A percentile compares a stretch with the other conserved stretches of the same genome.
phyloP scores from a whole-genome alignment of 805 yeast species.

The Candida michaelii region DNA sequence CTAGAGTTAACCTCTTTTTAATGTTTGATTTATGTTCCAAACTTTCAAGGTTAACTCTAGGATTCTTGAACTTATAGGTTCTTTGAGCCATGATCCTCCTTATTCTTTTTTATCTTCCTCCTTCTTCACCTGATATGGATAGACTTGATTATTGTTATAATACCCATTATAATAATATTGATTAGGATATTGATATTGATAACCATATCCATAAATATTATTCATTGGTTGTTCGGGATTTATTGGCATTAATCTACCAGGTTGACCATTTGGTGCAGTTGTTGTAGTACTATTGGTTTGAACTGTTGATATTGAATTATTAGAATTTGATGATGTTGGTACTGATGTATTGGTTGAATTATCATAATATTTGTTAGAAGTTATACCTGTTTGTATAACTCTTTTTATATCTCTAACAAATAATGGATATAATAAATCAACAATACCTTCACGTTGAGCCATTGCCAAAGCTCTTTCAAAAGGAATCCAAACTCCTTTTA shows the following conservation, averaged over 20 bases:
- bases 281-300: background rate
- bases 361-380: slow-evolving; percentile 27
- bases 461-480: slow-evolving; percentile 78
- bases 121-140: slow-evolving; percentile 13
- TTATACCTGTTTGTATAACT: slow-evolving; percentile 46
- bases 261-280: slow-evolving; percentile 4
- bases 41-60: background rate
- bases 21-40: too few species aligned
- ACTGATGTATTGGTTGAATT: slow-evolving; percentile 4
- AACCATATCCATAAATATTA: slow-evolving; percentile 15
- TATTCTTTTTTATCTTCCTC: slow-evolving; percentile 16
- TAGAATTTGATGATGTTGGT: background rate
- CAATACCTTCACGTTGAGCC: slow-evolving; percentile 78
- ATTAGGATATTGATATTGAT: slow-evolving; percentile 25
- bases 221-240: slow-evolving; percentile 12
- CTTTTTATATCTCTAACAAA: slow-evolving; percentile 74
- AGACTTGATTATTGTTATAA: slow-evolving; percentile 14
- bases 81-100: background rate
- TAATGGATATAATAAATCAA: slow-evolving; percentile 63
- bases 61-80: too few species aligned
- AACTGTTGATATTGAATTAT: slow-evolving; percentile 1
- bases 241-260: slow-evolving; percentile 4
- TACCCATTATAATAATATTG: slow-evolving; percentile 23
- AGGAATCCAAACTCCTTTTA: slow-evolving; percentile 90
- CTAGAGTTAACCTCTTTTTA: too few species aligned